Conservation (phyloP, 352 stramenopile species). For the Pythium angustatum region DNA sequence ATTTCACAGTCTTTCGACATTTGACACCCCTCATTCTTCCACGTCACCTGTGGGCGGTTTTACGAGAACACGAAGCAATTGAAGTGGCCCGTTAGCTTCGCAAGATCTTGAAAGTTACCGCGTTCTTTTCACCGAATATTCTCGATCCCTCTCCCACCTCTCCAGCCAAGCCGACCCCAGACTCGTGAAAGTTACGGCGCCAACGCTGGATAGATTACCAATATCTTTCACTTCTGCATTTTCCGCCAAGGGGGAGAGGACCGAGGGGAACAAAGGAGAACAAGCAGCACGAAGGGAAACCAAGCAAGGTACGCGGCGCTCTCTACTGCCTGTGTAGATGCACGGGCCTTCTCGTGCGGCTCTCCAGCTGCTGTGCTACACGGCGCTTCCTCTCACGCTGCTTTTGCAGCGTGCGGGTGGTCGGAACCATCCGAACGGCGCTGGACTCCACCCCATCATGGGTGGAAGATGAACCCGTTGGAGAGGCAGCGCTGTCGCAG, state of each 20-base stretch:
- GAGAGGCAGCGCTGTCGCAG: too few relatives aligned
- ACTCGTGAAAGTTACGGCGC: constrained; percentile 12
- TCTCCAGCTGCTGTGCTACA: neutral
- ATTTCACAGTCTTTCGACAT: constrained; percentile 5
- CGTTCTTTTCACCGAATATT: constrained; percentile 29
- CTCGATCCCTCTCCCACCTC: constrained; percentile 9
- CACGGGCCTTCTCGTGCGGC: neutral
- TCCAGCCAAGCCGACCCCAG: constrained; percentile 11
- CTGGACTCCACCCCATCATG: neutral
- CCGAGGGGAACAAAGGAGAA: constrained; percentile 10
- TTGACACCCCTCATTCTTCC: too few relatives aligned
- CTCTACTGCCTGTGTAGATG: neutral
- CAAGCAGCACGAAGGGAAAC: constrained; percentile 23
- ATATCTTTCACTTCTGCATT: constrained; percentile 36
- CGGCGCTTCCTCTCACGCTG: neutral
- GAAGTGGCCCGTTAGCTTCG: constrained; percentile 20
- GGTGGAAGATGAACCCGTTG: neutral
- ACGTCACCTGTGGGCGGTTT: constrained; percentile 28
- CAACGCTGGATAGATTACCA: constrained; percentile 16
- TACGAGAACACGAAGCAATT: constrained; percentile 23
- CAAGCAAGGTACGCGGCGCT: constrained; percentile 8
- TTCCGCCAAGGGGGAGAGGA: constrained; percentile 27
- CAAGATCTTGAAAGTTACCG: constrained; percentile 27
- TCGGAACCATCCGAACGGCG: neutral
- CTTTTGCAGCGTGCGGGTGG: neutral